Evolutionary conservation across 75 land plant genomes (phyloP), one percentile per base, ranked within the genome.

Genomic region (Picea glauca): DNA sequence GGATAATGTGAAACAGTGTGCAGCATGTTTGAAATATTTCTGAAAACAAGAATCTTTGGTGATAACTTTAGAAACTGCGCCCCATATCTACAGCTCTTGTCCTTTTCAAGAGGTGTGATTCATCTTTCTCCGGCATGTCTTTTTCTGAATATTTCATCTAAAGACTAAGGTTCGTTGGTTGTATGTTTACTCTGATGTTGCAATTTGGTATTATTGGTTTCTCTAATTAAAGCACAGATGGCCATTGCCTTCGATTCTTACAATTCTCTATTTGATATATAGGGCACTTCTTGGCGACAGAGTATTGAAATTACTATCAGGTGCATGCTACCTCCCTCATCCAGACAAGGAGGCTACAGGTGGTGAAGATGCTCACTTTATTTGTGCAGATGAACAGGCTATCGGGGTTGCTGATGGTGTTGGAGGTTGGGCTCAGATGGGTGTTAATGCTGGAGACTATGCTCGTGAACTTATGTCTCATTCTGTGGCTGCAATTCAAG

Each of bases 391-490:
- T 64, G 87, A 92, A 81, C 93, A 90, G 75, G 99, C 93, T 0
- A 84, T 96, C 56, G 99, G 99, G 58, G 96, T 97, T 35, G 98
- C 98, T 21, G 99, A 97, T 90, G 99, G 99, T 75, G 98, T 97
- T 77, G 99, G 99, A 61, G 98, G 98, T 12, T 94, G 99, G 98
- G 98, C 99, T 30, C 91, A 93, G 60, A 80, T 87, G 78, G 98
- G 98, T 74, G 85, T 97, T 77, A 80, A 97, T 87, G 87, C 99
- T 46, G 99, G 99, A 4, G 75, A 77, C 57, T 97, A 94, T 90
- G 93, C 99, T 9, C 84, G 92, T 56, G 96, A 97, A 83, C 91
- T 97, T 5, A 97, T 97, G 99, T 82, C 85, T 60, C 83, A 97
- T 74, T 87, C 98, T 17, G 90, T 87, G 12, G 62, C 66, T 64